Base-by-base conservation (phyloP, 2,329 filamentous ascomycete genomes). In the Colletotrichum abscissum region DNA sequence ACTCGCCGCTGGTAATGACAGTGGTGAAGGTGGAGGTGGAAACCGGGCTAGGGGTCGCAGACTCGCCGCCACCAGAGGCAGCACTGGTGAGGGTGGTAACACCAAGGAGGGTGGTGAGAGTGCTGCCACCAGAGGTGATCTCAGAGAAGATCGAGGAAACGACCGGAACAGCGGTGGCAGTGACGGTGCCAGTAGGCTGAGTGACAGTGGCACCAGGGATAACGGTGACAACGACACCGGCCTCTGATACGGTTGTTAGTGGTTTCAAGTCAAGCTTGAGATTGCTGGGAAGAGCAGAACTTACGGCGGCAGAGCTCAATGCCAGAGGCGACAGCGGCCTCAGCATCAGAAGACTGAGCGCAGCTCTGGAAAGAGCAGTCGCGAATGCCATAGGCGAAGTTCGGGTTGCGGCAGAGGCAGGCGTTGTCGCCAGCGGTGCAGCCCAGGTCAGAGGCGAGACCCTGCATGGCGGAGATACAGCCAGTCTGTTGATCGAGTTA, bases 321-420 rank as follows among this genome's bases (percentile, higher is more conserved):
- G 55, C 81, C 87, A 74, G 82, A 87, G 33, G 77, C 68, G 54
- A 88, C 78, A 69, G 81, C 83, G 55, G 80, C 74, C 42, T 79
- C 76, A 62, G 84, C 84, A 60, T 83, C 79, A 19, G 79, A 76
- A 28, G 56, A 19, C 16, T 76, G 70, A 33, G 56, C 69, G 82
- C 87, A 89, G 57, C 82, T 80, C 79, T 85, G 80, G 74, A 77
- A 75, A 22, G 87, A 84, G 81, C 88, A 89, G 82, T 89, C 88
- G 71, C 84, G 86, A 72, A 89, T 79, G 65, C 87, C 88, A 75
- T 84, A 88, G 70, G 81, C 76, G 80, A 88, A 89, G 82, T 87
- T 77, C 57, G 74, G 54, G 75, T 86, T 85, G 70, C 78, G 76
- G 83, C 88, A 89, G 16, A 89, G 82, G 80, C 88, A 89, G 62